These are phyloP conservation scores for Kalanchoe fedtschenkoi DNA, from an alignment of 164 flowering plant genomes.

Conservation along the genomic window DNA sequence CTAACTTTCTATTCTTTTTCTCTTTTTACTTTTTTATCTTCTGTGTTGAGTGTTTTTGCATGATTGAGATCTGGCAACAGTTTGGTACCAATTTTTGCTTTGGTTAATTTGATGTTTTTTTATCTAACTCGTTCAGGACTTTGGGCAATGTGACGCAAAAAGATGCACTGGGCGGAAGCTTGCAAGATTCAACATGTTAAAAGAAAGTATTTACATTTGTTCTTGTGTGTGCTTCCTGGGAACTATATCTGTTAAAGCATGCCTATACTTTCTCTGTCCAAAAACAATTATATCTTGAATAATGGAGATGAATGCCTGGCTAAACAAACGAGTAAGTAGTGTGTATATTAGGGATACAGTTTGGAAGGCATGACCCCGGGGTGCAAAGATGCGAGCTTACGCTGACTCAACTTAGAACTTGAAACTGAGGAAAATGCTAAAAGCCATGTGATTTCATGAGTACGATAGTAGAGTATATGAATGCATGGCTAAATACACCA, in stretches of 20 bases:
- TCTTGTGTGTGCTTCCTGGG: neutral
- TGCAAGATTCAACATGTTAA: conserved; percentile 74
- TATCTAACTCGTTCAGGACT: conserved; percentile 49
- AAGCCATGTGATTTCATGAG: neutral
- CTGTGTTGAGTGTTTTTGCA: neutral
- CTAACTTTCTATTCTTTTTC: neutral
- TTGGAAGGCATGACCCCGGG: neutral
- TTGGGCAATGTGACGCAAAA: conserved; percentile 98
- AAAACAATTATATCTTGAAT: neutral
- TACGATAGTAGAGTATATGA: too few relatives aligned
- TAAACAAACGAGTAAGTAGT: neutral
- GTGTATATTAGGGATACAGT: neutral
- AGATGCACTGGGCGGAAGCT: conserved; percentile 98
- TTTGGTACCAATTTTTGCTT: neutral
- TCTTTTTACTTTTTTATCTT: neutral
- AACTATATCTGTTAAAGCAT: neutral
- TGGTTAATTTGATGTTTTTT: conserved; percentile 7
- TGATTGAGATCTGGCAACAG: neutral
- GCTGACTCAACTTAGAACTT: neutral
- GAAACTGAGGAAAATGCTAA: neutral
- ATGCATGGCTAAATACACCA: neutral
- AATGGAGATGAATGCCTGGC: neutral
- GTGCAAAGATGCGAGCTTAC: neutral
- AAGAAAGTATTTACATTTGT: conserved; percentile 42
- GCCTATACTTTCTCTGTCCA: neutral